Conservation (phyloP, 495 filamentous ascomycete genomes). For the Hyphodiscus hymeniophilus region DNA sequence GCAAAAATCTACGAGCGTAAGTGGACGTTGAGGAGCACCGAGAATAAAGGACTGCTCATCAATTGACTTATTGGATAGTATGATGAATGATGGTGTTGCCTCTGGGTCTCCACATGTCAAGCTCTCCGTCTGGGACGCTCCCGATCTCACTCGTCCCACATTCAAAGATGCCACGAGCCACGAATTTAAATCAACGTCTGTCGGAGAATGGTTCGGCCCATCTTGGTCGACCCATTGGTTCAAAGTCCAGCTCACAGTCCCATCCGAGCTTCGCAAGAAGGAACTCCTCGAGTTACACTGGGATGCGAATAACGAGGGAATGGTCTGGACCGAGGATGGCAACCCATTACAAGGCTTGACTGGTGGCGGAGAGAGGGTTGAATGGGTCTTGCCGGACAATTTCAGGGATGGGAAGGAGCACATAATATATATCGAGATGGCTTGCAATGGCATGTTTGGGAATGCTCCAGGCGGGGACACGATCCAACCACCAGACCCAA, state of each 20-base stretch:
- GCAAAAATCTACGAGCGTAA: slow-evolving; percentile 64
- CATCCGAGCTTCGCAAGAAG: slow-evolving; percentile 58
- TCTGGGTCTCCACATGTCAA: slow-evolving; percentile 70
- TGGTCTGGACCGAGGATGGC: slow-evolving; percentile 85
- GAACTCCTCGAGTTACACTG: slow-evolving; percentile 86
- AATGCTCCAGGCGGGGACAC: slow-evolving; percentile 77
- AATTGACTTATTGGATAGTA: slow-evolving; percentile 36
- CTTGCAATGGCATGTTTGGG: slow-evolving; percentile 97
- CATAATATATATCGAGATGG: slow-evolving; percentile 92
- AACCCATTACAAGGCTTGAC: slow-evolving; percentile 87
- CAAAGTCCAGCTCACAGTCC: slow-evolving; percentile 69
- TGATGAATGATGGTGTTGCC: slow-evolving; percentile 66
- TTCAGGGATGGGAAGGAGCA: slow-evolving; percentile 83
- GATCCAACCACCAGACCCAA: slow-evolving; percentile 80
- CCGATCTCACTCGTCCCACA: slow-evolving; percentile 68
- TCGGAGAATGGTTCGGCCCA: slow-evolving; percentile 78
- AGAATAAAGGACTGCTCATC: not conserved
- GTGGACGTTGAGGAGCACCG: not conserved
- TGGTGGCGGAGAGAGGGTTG: slow-evolving; percentile 78
- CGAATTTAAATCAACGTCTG: slow-evolving; percentile 64
- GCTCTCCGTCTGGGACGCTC: slow-evolving; percentile 80
- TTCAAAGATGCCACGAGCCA: slow-evolving; percentile 83
- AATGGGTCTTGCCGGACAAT: slow-evolving; percentile 79
- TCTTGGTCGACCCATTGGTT: slow-evolving; percentile 99
- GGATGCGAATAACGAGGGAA: slow-evolving; percentile 86